These are phyloP conservation scores for Monosporozyma yasuniensis DNA, from an alignment of 805 yeast genomes.

Conservation along the genomic window DNA sequence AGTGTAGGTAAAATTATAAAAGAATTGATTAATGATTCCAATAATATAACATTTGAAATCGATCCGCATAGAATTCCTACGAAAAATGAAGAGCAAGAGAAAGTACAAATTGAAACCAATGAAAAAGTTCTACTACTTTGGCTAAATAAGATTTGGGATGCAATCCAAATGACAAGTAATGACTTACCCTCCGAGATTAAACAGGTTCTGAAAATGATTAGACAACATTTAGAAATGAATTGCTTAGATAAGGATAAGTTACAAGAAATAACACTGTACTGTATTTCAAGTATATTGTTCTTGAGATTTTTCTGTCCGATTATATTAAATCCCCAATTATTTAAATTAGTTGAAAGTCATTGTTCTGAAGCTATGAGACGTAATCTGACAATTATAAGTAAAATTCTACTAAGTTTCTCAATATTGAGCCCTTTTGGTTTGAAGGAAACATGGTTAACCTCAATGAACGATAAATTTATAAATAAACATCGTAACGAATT, in stretches of 20 bases:
- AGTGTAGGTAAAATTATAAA: slow-evolving; percentile 64
- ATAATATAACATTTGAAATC: slow-evolving; percentile 51
- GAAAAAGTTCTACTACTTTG: slow-evolving; percentile 41
- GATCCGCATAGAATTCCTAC: slow-evolving; percentile 56
- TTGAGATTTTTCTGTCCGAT: slow-evolving; percentile 87
- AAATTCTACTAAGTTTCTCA: slow-evolving; percentile 68
- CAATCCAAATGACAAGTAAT: slow-evolving; percentile 55
- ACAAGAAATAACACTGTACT: slow-evolving; percentile 45
- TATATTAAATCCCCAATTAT: slow-evolving; percentile 77
- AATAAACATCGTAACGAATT: slow-evolving; percentile 48
- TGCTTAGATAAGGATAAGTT: slow-evolving; percentile 39
- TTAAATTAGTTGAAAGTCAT: slow-evolving; percentile 60
- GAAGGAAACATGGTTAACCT: slow-evolving; percentile 73
- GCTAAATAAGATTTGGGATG: slow-evolving; percentile 54
- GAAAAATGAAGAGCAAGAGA: slow-evolving; percentile 33
- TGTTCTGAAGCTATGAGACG: slow-evolving; percentile 66
- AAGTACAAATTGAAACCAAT: slow-evolving; percentile 40
- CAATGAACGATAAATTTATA: slow-evolving; percentile 57
- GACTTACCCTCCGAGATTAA: slow-evolving; percentile 67
- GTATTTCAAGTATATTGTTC: slow-evolving; percentile 76
- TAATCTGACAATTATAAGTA: slow-evolving; percentile 74
- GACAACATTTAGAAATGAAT: slow-evolving; percentile 52
- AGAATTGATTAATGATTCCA: slow-evolving; percentile 40
- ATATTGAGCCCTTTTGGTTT: slow-evolving; percentile 66
- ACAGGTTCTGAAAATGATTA: slow-evolving; percentile 49